Base-by-base conservation (phyloP, 352 stramenopile genomes). In the Elongisporangium undulatum region DNA sequence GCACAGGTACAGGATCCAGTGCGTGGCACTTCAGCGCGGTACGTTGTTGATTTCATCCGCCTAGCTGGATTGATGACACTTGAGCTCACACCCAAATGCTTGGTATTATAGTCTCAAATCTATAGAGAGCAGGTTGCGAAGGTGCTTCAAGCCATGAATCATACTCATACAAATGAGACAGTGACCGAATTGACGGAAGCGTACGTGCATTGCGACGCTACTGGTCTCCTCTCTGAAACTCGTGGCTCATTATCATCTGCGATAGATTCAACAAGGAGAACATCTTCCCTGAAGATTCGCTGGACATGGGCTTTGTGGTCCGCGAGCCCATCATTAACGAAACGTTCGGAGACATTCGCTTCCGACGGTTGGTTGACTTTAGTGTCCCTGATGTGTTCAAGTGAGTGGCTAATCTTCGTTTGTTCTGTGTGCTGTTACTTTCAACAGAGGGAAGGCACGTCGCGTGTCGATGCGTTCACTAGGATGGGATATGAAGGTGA, bases 301-400 rank as follows among this genome's bases (percentile, higher is more conserved):
- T 89, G 9, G 86, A 95, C 63, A 90, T 95, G 84, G 86, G 86
- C 51, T 95, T 89, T 64, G 74, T 95, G 29, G 82, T 92, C 4
- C 86, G 86, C 51, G 86, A 95, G 51, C 86, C 86, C 17, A 95
- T 95, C 60, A 94, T 95, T 75, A 95, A 95, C 74, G 84, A 84
- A 58, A 95, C 86, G 24, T 95, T 95, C 62, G 86, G 86, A 39
- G 84, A 95, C 69, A 95, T 95, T 59, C 84, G 86, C 51, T 94
- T 94, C 70, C 77, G 86, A 85, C 77, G 79, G 85, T 94, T 26
- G 57, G 66, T 53, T 55, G 57, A 4, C 10, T 16, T n/a, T 8
- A 23, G 23, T 55, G 1, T 61, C 55, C 20, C 24, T 59, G 39
- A 17, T 65, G 4, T 58, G 23, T n/a, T 9, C 4, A 7, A 34